These are phyloP conservation scores for Eimeria praecox DNA, from an alignment of 169 alveolate species.

Conservation along the genomic window DNA sequence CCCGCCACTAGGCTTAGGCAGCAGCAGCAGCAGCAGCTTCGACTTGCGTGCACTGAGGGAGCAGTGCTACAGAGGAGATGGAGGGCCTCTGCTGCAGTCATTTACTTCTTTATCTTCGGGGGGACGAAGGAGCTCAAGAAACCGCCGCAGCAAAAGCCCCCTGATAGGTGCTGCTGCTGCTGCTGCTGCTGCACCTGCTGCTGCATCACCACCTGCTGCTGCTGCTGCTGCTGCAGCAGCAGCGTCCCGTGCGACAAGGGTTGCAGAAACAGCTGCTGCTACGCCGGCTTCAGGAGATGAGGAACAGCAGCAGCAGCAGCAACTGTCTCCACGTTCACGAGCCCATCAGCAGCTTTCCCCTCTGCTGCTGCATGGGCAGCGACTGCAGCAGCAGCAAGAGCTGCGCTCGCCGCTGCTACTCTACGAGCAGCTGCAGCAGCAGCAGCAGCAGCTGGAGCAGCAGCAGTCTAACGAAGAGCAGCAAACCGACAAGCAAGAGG, in stretches of 20 bases:
- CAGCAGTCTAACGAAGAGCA: slow-evolving; percentile 11
- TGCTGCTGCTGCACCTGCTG: slow-evolving; percentile 29
- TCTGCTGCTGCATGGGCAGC: slow-evolving; percentile 50
- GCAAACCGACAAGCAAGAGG: not conserved
- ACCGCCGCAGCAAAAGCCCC: slow-evolving; percentile 64
- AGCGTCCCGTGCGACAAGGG: slow-evolving; percentile 31
- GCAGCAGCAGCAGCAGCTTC: slow-evolving; percentile 58
- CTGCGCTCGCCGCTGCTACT: slow-evolving; percentile 60
- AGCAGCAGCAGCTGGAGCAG: slow-evolving; percentile 42
- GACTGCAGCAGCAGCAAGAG: slow-evolving; percentile 65
- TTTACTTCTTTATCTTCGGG: slow-evolving; percentile 24
- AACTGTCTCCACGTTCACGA: slow-evolving; percentile 48
- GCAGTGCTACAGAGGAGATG: slow-evolving; percentile 54
- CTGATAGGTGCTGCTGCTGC: not conserved
- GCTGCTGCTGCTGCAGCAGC: slow-evolving; percentile 47
- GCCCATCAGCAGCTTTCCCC: slow-evolving; percentile 63
- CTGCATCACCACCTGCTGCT: slow-evolving; percentile 29
- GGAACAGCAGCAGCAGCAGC: slow-evolving; percentile 26
- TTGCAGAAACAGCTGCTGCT: slow-evolving; percentile 18
- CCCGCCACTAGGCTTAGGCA: slow-evolving; percentile 4
- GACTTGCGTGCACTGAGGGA: slow-evolving; percentile 47
- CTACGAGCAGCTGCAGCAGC: slow-evolving; percentile 43
- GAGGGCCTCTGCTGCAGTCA: slow-evolving; percentile 54
- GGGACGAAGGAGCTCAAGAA: not conserved
- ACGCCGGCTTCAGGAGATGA: slow-evolving; percentile 49